Conservation (phyloP, 2,329 filamentous ascomycete species). For the Fusarium globosum region DNA sequence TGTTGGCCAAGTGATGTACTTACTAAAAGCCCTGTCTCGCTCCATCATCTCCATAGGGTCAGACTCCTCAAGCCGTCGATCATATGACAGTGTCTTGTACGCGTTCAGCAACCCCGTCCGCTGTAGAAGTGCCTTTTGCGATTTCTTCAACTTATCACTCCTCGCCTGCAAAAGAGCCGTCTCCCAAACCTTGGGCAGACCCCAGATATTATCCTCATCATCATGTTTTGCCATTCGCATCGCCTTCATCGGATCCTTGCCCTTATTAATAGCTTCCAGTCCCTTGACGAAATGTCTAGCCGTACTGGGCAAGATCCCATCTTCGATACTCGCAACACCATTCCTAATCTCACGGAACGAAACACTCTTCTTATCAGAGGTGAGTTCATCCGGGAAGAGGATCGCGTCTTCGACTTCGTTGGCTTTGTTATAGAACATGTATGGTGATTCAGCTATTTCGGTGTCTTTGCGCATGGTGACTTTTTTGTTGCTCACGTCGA, state of each 20-base stretch:
- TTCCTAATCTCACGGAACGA: constrained; percentile 42
- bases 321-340: constrained; percentile 35
- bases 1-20: not conserved
- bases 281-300: constrained; percentile 19
- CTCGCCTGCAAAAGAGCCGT: constrained; percentile 32
- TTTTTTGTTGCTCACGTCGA: not conserved
- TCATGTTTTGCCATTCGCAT: constrained; percentile 1
- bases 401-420: constrained; percentile 41
- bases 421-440: constrained; percentile 45
- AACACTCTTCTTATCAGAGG: constrained; percentile 16
- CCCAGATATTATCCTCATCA: constrained; percentile 34
- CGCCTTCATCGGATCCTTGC: constrained; percentile 16
- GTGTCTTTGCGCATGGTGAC: constrained; percentile 5
- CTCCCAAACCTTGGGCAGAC: constrained; percentile 38
- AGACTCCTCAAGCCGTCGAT: constrained; percentile 2
- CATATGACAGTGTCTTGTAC: constrained; percentile 4
- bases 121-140: constrained; percentile 19
- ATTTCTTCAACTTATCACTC: not conserved
- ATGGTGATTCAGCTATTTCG: constrained; percentile 13
- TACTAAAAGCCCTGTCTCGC: constrained; percentile 38
- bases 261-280: constrained; percentile 17
- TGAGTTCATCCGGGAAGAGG: constrained; percentile 43
- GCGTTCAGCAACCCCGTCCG: constrained; percentile 5
- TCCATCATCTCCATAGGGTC: constrained; percentile 43
- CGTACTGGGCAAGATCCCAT: constrained; percentile 16